Evolutionary conservation across 2,329 filamentous ascomycete genomes (phyloP).

Genomic region (Dothistroma pini): DNA sequence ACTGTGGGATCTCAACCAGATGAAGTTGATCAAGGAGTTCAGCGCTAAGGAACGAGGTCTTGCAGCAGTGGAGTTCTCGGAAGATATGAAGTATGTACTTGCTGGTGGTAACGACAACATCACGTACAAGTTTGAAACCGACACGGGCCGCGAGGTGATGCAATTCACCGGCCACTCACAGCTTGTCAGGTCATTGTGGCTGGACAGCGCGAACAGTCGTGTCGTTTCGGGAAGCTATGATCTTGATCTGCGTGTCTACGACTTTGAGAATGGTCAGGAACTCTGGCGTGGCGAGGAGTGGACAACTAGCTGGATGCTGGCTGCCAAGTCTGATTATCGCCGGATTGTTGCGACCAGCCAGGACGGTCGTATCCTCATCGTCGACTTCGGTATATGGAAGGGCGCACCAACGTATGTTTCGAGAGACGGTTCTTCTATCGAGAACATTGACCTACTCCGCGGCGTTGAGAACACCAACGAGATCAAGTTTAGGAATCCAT

Average conservation of each 20-base stretch:
- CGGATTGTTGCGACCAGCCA: slow-evolving; percentile 94
- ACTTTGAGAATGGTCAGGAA: slow-evolving; percentile 73
- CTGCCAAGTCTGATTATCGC: slow-evolving; percentile 92
- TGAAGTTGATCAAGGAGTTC: slow-evolving; percentile 86
- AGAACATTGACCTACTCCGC: slow-evolving; percentile 50
- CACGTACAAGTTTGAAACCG: slow-evolving; percentile 94
- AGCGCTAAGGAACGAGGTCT: slow-evolving; percentile 85
- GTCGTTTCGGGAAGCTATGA: slow-evolving; percentile 93
- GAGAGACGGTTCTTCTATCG: slow-evolving; percentile 43
- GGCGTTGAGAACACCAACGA: slow-evolving; percentile 27
- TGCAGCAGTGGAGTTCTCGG: slow-evolving; percentile 92
- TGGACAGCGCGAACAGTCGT: slow-evolving; percentile 80
- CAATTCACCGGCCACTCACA: slow-evolving; percentile 79
- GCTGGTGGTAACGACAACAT: slow-evolving; percentile 93
- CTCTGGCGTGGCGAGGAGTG: slow-evolving; percentile 86
- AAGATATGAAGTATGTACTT: slow-evolving; percentile 89
- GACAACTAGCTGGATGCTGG: slow-evolving; percentile 95
- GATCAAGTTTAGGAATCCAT: slow-evolving; percentile 26
- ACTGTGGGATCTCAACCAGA: slow-evolving; percentile 90
- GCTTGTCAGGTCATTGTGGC: slow-evolving; percentile 83
- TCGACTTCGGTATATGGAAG: slow-evolving; percentile 70
- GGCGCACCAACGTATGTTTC: slow-evolving; percentile 25
- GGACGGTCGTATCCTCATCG: slow-evolving; percentile 84
- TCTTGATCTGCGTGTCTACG: slow-evolving; percentile 90
- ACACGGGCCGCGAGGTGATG: slow-evolving; percentile 77